These are phyloP conservation scores for Talaromyces sp. DNA, from an alignment of 2,329 filamentous ascomycete species.

Conservation along the genomic window DNA sequence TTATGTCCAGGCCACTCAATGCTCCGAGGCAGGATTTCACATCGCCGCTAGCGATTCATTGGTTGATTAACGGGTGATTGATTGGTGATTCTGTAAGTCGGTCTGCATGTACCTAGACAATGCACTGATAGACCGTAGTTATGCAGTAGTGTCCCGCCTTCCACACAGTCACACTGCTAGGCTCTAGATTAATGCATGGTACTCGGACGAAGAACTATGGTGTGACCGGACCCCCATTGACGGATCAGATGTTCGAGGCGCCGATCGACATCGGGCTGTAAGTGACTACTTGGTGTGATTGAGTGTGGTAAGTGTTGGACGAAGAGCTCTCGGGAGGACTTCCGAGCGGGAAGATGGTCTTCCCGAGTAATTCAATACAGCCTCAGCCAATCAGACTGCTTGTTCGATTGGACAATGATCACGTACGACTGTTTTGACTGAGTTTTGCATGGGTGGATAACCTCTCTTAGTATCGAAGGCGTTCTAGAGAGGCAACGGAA, in stretches of 20 bases:
- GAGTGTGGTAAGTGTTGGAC: not conserved
- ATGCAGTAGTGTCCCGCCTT: not conserved
- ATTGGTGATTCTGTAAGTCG: not conserved
- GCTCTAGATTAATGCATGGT: not conserved
- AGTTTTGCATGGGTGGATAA: not conserved
- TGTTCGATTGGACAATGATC: not conserved
- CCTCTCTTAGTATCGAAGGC: not conserved
- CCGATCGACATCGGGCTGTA: not conserved
- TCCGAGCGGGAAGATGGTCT: slow-evolving; percentile 4
- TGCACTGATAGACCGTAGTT: not conserved
- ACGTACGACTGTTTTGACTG: not conserved
- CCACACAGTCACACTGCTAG: not conserved
- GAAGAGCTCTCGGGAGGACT: not conserved
- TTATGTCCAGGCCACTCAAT: slow-evolving; percentile 1
- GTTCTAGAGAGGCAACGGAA: no score
- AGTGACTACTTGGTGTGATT: not conserved
- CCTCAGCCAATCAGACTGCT: not conserved
- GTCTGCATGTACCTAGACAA: slow-evolving; percentile 2
- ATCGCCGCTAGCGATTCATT: slow-evolving; percentile 5
- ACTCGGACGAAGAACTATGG: not conserved
- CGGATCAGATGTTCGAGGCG: not conserved
- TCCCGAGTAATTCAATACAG: not conserved
- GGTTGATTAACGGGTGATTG: not conserved
- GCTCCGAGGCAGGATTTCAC: not conserved
- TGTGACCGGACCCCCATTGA: not conserved